These are phyloP conservation scores for Mesotaenium endlicherianum DNA, from an alignment of 139 green algal genomes.

Conservation along the genomic window DNA sequence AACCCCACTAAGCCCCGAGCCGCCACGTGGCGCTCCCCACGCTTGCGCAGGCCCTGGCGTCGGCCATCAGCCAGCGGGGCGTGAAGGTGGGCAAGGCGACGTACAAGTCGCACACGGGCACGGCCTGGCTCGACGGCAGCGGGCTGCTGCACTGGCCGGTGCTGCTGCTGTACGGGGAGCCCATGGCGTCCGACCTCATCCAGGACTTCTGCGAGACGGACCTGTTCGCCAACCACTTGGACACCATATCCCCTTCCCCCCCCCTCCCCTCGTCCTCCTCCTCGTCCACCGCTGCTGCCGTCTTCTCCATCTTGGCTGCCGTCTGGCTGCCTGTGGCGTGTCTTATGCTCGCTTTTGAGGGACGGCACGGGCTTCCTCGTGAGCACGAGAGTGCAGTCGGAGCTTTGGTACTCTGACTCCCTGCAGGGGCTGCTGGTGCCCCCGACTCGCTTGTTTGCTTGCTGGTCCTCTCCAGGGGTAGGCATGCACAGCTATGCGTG, in stretches of 20 bases:
- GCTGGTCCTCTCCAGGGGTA: no score
- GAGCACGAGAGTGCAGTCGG: neutral
- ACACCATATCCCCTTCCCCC: conserved; percentile 53
- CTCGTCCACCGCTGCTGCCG: no score
- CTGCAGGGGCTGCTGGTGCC: neutral
- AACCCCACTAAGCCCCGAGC: no score
- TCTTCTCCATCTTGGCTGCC: neutral
- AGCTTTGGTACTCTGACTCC: neutral
- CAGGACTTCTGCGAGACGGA: conserved; percentile 77
- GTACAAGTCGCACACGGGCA: conserved; percentile 48
- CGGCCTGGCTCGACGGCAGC: conserved; percentile 59
- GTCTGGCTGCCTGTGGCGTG: neutral
- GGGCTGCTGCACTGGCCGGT: conserved; percentile 72
- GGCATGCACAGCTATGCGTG: no score
- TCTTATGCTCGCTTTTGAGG: no score
- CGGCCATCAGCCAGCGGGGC: conserved; percentile 43
- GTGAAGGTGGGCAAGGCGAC: conserved; percentile 59
- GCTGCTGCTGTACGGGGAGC: conserved; percentile 86
- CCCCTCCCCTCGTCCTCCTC: no score
- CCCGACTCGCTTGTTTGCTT: no score
- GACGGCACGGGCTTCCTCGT: no score
- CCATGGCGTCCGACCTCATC: conserved; percentile 75
- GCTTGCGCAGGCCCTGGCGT: conserved; percentile 52
- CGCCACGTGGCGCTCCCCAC: no score
- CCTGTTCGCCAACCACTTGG: conserved; percentile 69